phyloP scores from a whole-genome alignment of 2,329 filamentous ascomycete species.

The Sarocladium kiliense region DNA sequence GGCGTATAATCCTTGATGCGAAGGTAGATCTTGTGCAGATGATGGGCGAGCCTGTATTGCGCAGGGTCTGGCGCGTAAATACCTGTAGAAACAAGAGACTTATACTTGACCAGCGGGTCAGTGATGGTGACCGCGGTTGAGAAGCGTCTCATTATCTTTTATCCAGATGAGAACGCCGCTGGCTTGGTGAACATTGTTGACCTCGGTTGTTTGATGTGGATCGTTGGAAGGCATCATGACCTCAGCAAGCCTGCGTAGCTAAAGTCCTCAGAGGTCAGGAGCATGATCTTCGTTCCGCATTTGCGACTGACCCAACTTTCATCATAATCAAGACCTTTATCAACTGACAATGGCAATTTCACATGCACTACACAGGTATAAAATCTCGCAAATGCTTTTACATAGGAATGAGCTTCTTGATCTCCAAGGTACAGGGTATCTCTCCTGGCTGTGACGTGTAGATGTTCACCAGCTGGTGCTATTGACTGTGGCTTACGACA shows the following conservation, averaged over 20 bases:
- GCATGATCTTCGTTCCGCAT: no score
- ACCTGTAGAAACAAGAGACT: constrained; percentile 62
- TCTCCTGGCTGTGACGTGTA: no score
- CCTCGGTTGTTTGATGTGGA: constrained; percentile 5
- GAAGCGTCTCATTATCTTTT: constrained; percentile 26
- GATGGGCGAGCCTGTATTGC: constrained; percentile 68
- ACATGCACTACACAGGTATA: no score
- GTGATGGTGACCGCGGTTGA: constrained; percentile 54
- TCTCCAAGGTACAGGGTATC: background rate
- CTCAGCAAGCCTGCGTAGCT: no score
- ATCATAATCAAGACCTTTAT: no score
- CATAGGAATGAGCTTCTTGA: no score
- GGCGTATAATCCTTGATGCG: constrained; percentile 76
- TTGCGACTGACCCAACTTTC: background rate
- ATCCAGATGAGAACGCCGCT: background rate
- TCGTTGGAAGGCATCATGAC: background rate
- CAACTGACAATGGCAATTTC: background rate
- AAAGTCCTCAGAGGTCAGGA: no score
- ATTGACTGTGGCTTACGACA: background rate
- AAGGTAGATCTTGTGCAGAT: constrained; percentile 72
- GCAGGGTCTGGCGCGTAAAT: constrained; percentile 63
- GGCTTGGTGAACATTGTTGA: background rate
- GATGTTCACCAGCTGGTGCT: no score
- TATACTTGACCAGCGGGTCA: constrained; percentile 73
- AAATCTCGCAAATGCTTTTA: no score